These are phyloP conservation scores for Vigna hirtella DNA, from an alignment of 306 rosid genomes.

Conservation along the genomic window DNA sequence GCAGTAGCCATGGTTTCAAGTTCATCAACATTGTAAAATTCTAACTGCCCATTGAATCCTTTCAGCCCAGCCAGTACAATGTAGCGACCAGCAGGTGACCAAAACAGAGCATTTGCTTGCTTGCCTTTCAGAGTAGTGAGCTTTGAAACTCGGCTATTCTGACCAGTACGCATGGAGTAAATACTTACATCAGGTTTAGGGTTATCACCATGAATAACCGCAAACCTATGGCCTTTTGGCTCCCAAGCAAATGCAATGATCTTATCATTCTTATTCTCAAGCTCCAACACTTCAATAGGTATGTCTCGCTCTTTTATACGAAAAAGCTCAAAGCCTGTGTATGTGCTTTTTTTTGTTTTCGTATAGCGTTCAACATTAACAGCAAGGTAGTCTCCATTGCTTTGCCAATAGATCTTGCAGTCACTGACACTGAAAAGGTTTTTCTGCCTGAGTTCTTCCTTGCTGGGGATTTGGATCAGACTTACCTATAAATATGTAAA, in stretches of 20 bases:
- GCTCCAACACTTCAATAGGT: constrained; percentile 86
- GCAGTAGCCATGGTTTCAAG: constrained; percentile 84
- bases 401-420: constrained; percentile 95
- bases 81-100: constrained; percentile 85
- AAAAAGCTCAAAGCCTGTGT: constrained; percentile 88
- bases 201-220: constrained; percentile 80
- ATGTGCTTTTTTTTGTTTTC: constrained; percentile 78
- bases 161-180: constrained; percentile 72
- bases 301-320: constrained; percentile 83
- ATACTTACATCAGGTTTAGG: constrained; percentile 84
- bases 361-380: constrained; percentile 81
- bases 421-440: constrained; percentile 85
- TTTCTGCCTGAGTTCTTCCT: constrained; percentile 82
- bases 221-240: constrained; percentile 90
- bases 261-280: constrained; percentile 89
- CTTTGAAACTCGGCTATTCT: constrained; percentile 76
- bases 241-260: constrained; percentile 96
- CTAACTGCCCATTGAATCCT: constrained; percentile 75
- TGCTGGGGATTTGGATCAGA: constrained; percentile 83
- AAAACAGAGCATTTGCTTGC: constrained; percentile 86
- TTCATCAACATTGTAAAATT: constrained; percentile 82
- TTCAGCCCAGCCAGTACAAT: constrained; percentile 85
- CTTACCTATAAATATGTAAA: constrained; percentile 66
- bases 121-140: constrained; percentile 81
- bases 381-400: constrained; percentile 91